Percentiles rank a stretch among this genome's conserved stretches.
Conservation (phyloP, 371 early-diverging fungal species). For the Syncephalastrum monosporum region DNA sequence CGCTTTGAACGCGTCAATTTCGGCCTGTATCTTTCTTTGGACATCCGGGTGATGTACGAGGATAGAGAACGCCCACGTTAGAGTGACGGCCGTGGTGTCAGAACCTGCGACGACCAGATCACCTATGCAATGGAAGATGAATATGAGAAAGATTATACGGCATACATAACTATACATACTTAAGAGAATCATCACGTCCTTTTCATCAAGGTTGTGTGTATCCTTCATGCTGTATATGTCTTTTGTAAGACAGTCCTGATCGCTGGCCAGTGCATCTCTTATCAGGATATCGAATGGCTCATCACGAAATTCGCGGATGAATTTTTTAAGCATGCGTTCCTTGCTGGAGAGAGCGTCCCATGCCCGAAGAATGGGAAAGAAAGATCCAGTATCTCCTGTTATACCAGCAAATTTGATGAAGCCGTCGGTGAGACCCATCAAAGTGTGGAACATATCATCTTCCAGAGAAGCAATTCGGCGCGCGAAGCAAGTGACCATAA, state of each 20-base stretch:
- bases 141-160: too few relatives aligned
- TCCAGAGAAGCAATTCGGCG: slow-evolving; percentile 5
- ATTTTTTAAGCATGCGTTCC: background rate
- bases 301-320: slow-evolving; percentile 10
- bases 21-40: slow-evolving; percentile 13
- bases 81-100: slow-evolving; percentile 20
- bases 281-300: slow-evolving; percentile 1
- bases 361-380: slow-evolving; percentile 8
- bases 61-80: slow-evolving; percentile 23
- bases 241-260: slow-evolving; percentile 14
- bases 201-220: slow-evolving; percentile 12
- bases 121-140: background rate
- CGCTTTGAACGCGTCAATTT: slow-evolving; percentile 13
- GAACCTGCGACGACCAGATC: slow-evolving; percentile 21
- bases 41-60: slow-evolving; percentile 24
- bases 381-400: slow-evolving; percentile 11
- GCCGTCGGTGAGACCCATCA: slow-evolving; percentile 7
- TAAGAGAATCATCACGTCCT: slow-evolving; percentile 11
- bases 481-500: slow-evolving; percentile 10
- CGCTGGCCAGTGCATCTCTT: background rate
- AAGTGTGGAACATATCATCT: slow-evolving; percentile 7
- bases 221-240: slow-evolving; percentile 12
- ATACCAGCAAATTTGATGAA: slow-evolving; percentile 2
- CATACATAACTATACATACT: slow-evolving; percentile 12
- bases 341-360: slow-evolving; percentile 3